Evolutionary conservation across 1,284 basidiomycete genomes (phyloP).

Genomic region (Trichosporon sp.): DNA sequence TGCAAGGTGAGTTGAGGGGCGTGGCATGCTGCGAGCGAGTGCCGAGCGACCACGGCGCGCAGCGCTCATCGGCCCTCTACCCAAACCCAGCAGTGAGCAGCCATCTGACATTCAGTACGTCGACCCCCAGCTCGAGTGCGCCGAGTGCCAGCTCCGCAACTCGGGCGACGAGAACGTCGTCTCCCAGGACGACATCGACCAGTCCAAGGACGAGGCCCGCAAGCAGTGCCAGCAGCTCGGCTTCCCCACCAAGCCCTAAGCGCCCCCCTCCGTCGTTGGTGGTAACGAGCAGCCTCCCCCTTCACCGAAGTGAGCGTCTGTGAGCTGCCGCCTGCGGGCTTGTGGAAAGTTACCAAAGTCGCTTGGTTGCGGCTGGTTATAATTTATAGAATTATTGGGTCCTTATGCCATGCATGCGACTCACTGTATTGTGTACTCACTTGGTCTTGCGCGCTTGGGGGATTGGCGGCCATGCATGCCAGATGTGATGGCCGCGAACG

Average conservation of each 20-base stretch:
- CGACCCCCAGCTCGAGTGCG: background rate
- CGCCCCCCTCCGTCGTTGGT: background rate
- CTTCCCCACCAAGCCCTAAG: background rate
- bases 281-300: background rate
- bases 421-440: background rate
- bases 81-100: no score
- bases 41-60: no score
- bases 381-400: background rate
- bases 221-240: background rate
- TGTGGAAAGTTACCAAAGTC: no score
- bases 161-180: background rate
- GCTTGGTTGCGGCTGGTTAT: no score
- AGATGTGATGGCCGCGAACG: no score
- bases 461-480: no score
- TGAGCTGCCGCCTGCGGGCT: no score
- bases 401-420: background rate
- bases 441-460: no score
- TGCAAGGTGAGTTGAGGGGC: background rate
- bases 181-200: background rate
- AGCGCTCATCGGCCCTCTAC: no score
- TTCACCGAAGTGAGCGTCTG: no score
- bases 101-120: background rate
- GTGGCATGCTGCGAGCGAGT: no score
- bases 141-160: background rate
- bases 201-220: background rate